Conservation (phyloP, 371 early-diverging fungal genomes). For the Syncephalastrum sp. region DNA sequence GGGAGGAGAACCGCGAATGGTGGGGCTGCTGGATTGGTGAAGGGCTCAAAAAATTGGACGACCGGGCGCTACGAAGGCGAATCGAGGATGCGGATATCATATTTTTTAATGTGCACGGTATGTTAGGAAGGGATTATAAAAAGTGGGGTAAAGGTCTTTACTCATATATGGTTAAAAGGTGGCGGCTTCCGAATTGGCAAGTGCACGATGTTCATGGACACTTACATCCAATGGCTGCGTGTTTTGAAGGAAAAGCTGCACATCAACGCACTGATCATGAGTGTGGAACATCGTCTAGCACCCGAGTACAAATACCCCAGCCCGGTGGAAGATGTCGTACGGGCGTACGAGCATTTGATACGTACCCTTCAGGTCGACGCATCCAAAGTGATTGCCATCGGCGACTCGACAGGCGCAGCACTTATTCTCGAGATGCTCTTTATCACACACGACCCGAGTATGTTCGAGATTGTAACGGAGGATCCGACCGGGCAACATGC, state of each 20-base stretch:
- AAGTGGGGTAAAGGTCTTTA: not conserved
- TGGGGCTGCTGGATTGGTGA: conserved; percentile 54
- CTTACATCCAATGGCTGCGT: conserved; percentile 39
- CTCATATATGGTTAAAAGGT: conserved; percentile 20
- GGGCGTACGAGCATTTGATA: conserved; percentile 42
- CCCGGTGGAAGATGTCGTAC: conserved; percentile 46
- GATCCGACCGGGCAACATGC: conserved; percentile 13
- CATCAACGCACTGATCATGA: conserved; percentile 43
- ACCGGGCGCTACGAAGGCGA: conserved; percentile 23
- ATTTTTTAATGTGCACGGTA: conserved; percentile 50
- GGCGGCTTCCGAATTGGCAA: conserved; percentile 50
- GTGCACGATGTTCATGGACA: conserved; percentile 52
- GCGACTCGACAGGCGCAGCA: conserved; percentile 45
- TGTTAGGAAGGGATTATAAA: not conserved
- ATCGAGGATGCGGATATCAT: conserved; percentile 40
- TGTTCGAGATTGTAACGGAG: conserved; percentile 47
- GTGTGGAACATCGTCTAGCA: conserved; percentile 45
- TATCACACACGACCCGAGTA: conserved; percentile 47
- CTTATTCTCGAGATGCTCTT: conserved; percentile 45
- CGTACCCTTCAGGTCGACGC: conserved; percentile 23
- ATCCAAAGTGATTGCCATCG: conserved; percentile 35
- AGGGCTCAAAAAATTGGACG: conserved; percentile 24
- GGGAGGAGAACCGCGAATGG: conserved; percentile 31
- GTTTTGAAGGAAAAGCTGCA: conserved; percentile 38
- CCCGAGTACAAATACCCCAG: conserved; percentile 50